A percentile compares a stretch with the other conserved stretches of the same genome.
phyloP scores from a whole-genome alignment of 371 early-diverging fungal genomes.

The Sanchytrium tribonematis region DNA sequence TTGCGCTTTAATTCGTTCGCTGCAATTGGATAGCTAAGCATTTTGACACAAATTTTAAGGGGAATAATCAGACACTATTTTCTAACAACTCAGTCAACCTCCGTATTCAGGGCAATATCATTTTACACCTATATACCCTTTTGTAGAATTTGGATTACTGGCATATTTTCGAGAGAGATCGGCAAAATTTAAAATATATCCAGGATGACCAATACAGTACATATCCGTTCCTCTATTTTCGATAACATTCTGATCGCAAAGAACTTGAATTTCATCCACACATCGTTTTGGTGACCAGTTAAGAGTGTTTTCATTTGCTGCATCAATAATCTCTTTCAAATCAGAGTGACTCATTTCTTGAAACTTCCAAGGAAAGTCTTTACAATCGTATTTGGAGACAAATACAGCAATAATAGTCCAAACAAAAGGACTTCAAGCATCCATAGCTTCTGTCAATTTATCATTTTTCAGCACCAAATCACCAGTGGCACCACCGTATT shows the following conservation, averaged over 20 bases:
- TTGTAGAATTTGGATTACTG: background rate
- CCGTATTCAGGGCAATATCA: too few species aligned
- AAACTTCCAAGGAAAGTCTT: background rate
- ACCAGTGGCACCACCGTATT: background rate
- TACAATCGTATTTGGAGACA: background rate
- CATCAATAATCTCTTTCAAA: background rate
- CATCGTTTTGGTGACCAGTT: background rate
- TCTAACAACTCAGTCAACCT: too few species aligned
- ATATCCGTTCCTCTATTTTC: background rate
- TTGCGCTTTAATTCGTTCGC: too few species aligned
- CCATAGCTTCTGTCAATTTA: background rate
- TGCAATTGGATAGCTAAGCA: too few species aligned
- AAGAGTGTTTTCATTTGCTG: background rate
- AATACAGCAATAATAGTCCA: background rate
- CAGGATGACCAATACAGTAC: background rate
- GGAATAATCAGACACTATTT: too few species aligned
- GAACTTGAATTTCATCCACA: conserved; percentile 1
- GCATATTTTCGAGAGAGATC: background rate
- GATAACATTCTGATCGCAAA: background rate
- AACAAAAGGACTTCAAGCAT: background rate
- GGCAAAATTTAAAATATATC: background rate
- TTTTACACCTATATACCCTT: background rate
- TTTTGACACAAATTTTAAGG: too few species aligned
- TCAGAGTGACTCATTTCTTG: background rate
- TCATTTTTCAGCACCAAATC: background rate